Base-by-base conservation (phyloP, 495 filamentous ascomycete species). In the Hypoxylon intermedium region DNA sequence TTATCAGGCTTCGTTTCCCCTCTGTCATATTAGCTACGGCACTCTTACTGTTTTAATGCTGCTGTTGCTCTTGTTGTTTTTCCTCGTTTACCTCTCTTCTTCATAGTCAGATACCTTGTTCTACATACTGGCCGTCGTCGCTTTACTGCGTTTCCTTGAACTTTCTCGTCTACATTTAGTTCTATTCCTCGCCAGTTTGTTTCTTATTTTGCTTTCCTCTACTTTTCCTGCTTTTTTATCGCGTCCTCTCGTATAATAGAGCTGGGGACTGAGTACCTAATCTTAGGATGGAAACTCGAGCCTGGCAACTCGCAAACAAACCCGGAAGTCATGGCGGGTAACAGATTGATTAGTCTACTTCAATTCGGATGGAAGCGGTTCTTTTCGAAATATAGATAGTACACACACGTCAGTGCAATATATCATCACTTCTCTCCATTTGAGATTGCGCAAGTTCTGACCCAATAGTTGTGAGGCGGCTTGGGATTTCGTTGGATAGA, bases 1-100 rank as follows among this genome's bases (percentile, higher is more conserved):
- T 75, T 60, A 69, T 70, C 75, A 71, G 74, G 66, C 68, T 73
- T 71, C 68, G 58, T 69, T 70, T 69, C 66, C 67, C 51, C 53
- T 75, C 72, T 79, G 77, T 80, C 69, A 74, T 76, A 77, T 78
- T 80, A 79, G 75, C 77, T 77, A 77, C 74, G 73, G 72, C 72
- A 63, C 65, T 70, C 66, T 60, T 80, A 79, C 67, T 69, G 44
- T 69, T 73, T 26, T 74, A 75, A 74, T 77, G 51, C 67, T 67
- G 66, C 70, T 73, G 49, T 56, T 58, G 47, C 41, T 60, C 45
- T 51, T 47, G 45, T 53, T 51, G 59, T 58, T 34, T 41, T 42
- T 52, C 51, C 37, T 60, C 5, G 53, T 48, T 53, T 52, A 72
- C 57, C 37, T 43, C 52, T 45, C 54, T 15, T 58, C 40, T 24